phyloP scores from a whole-genome alignment of 2,329 filamentous ascomycete genomes.

The Sporothrix protearum region DNA sequence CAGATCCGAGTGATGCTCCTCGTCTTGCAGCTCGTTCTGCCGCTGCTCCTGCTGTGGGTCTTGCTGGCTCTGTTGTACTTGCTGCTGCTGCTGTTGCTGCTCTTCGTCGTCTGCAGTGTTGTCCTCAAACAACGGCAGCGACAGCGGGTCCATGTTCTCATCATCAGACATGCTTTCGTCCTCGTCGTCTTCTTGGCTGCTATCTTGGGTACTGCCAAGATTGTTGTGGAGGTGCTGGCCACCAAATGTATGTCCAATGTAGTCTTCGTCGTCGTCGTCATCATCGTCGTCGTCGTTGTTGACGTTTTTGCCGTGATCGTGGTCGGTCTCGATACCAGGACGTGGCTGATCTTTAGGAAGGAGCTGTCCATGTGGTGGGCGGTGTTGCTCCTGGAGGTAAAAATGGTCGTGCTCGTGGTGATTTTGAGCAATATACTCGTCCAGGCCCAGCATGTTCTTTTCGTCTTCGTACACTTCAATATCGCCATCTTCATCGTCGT shows the following conservation, averaged over 20 bases:
- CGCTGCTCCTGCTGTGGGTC: background rate
- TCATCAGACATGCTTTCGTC: slow-evolving; percentile 42
- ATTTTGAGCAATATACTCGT: background rate
- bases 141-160: slow-evolving; percentile 50
- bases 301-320: background rate
- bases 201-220: background rate
- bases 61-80: background rate
- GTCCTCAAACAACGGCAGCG: slow-evolving; percentile 23
- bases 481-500: slow-evolving; percentile 33
- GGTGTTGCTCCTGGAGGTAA: background rate
- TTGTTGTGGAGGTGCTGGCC: background rate
- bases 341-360: slow-evolving; percentile 55
- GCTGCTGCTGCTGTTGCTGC: background rate
- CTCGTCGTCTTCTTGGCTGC: background rate
- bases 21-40: background rate
- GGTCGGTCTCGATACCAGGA: slow-evolving; percentile 52
- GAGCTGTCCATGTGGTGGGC: slow-evolving; percentile 21
- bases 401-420: background rate
- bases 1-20: slow-evolving; percentile 33
- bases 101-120: slow-evolving; percentile 21
- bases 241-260: background rate
- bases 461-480: slow-evolving; percentile 35
- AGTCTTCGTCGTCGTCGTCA: background rate
- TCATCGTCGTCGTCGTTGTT: background rate
- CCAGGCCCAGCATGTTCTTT: slow-evolving; percentile 6